These are phyloP conservation scores for Cryomyces minteri DNA, from an alignment of 495 filamentous ascomycete genomes.

Conservation along the genomic window DNA sequence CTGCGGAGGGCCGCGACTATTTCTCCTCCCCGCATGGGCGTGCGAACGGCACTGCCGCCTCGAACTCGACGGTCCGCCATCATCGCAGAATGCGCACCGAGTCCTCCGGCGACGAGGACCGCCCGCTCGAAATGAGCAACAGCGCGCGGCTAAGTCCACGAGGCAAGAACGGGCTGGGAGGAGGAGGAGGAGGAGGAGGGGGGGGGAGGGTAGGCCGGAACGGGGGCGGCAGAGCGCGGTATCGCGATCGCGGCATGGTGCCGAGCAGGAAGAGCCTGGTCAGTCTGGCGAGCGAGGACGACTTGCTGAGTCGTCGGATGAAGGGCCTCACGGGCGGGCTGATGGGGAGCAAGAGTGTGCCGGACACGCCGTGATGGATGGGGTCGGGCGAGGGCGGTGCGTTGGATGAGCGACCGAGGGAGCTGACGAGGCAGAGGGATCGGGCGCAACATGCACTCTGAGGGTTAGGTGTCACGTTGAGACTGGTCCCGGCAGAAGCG, in stretches of 20 bases:
- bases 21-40: slow-evolving; percentile 2
- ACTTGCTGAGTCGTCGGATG: slow-evolving; percentile 73
- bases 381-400: too few species aligned
- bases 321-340: slow-evolving; percentile 60
- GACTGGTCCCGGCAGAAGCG: too few species aligned
- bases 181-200: slow-evolving; percentile 2
- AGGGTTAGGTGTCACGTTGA: too few species aligned
- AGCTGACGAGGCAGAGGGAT: too few species aligned
- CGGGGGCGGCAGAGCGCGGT: slow-evolving; percentile 10
- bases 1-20: slow-evolving; percentile 5
- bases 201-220: slow-evolving; percentile 10
- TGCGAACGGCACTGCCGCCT: not conserved
- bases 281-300: slow-evolving; percentile 65
- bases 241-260: slow-evolving; percentile 9
- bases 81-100: slow-evolving; percentile 29
- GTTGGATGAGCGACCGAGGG: too few species aligned
- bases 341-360: slow-evolving; percentile 36
- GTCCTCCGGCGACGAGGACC: slow-evolving; percentile 63
- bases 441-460: too few species aligned
- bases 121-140: slow-evolving; percentile 63
- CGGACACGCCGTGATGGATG: slow-evolving; percentile 2
- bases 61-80: slow-evolving; percentile 13
- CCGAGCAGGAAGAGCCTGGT: slow-evolving; percentile 39
- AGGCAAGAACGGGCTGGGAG: not conserved
- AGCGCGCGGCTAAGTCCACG: slow-evolving; percentile 2